These are phyloP conservation scores for Calonectria pauciramosa DNA, from an alignment of 2,329 filamentous ascomycete genomes.

Conservation along the genomic window DNA sequence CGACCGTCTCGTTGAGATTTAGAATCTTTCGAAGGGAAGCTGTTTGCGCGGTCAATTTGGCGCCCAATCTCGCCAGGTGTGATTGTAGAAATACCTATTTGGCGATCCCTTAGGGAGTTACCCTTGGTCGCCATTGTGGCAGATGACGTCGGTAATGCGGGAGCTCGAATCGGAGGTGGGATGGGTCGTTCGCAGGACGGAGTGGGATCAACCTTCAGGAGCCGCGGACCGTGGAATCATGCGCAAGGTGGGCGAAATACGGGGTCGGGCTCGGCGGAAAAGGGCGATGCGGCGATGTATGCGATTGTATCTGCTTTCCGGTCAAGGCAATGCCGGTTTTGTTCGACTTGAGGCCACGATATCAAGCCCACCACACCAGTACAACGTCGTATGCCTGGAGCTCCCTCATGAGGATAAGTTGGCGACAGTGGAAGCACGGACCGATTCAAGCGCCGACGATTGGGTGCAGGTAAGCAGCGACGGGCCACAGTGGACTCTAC, in stretches of 20 bases:
- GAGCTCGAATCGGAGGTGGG: slow-evolving; percentile 33
- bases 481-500: slow-evolving; percentile 26
- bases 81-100: slow-evolving; percentile 56
- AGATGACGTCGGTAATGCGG: slow-evolving; percentile 40
- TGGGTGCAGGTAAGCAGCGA: slow-evolving; percentile 30
- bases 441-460: slow-evolving; percentile 45
- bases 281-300: slow-evolving; percentile 6
- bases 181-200: slow-evolving; percentile 37
- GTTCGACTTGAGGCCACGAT: slow-evolving; percentile 46
- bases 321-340: slow-evolving; percentile 33
- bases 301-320: slow-evolving; percentile 11
- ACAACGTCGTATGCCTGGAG: slow-evolving; percentile 31
- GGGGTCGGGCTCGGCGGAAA: neutral
- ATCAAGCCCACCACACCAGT: slow-evolving; percentile 30
- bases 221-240: neutral
- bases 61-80: neutral
- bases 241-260: slow-evolving; percentile 1
- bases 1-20: slow-evolving; percentile 86
- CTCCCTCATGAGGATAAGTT: slow-evolving; percentile 34
- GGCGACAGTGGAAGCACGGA: slow-evolving; percentile 44
- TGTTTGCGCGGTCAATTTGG: slow-evolving; percentile 52
- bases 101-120: slow-evolving; percentile 64
- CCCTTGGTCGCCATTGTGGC: slow-evolving; percentile 61
- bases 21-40: slow-evolving; percentile 95
- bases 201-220: slow-evolving; percentile 18